Evolutionary conservation across 2,329 filamentous ascomycete species (phyloP).

Genomic region (Aquanectria penicillioides): DNA sequence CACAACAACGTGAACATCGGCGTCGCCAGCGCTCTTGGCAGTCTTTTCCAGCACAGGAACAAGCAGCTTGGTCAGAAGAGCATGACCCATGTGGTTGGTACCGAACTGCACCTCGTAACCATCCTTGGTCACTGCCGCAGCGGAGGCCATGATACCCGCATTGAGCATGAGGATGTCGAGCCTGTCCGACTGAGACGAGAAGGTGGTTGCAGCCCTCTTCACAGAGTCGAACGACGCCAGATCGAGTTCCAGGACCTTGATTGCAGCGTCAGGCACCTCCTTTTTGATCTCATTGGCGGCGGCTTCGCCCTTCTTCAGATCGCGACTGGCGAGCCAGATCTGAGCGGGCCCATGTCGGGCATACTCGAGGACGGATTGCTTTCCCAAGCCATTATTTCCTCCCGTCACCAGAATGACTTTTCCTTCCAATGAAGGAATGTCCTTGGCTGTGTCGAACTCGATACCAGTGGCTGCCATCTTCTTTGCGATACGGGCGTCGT

Average conservation of each 20-base stretch:
- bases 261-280: conserved; percentile 28
- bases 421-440: conserved; percentile 74
- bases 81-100: conserved; percentile 61
- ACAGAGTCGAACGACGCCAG: conserved; percentile 56
- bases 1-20: conserved; percentile 44
- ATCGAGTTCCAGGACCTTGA: conserved; percentile 54
- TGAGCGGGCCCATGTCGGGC: conserved; percentile 14
- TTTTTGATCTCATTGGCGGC: conserved; percentile 49
- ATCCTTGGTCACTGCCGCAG: conserved; percentile 33
- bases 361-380: conserved; percentile 22
- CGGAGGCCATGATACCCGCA: conserved; percentile 16
- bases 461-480: neutral
- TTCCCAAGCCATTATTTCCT: conserved; percentile 72
- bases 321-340: conserved; percentile 42
- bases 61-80: conserved; percentile 54
- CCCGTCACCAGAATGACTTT: conserved; percentile 87
- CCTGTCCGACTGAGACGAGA: conserved; percentile 44
- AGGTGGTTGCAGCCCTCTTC: conserved; percentile 48
- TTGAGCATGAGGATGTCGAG: conserved; percentile 57
- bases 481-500: neutral
- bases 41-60: conserved; percentile 43
- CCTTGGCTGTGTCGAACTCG: conserved; percentile 35
- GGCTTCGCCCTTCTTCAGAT: conserved; percentile 47
- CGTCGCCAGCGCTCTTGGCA: conserved; percentile 20
- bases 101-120: conserved; percentile 62